Evolutionary conservation across 768 basidiomycete genomes (phyloP), one percentile per base, ranked within the genome.

Genomic region (Dictyophora rubrovolvata): DNA sequence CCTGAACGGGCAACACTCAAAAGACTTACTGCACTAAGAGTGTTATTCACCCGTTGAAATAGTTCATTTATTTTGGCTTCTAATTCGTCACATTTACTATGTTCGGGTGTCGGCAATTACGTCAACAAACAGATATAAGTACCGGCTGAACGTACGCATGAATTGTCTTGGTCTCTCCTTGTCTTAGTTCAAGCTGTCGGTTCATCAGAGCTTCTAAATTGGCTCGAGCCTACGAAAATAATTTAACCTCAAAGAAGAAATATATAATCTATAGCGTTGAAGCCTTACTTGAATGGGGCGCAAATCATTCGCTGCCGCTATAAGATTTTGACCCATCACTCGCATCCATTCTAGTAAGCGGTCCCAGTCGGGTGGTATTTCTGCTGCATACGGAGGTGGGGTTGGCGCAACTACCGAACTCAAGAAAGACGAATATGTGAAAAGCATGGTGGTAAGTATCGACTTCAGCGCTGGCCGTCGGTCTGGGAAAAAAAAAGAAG

Each of bases 261-360:
- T n/a, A n/a, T n/a, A 18, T 20, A 28, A 61, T 42, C 53, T 35
- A n/a, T 28, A 22, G 42, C 48, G 35, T 49, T 16, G 50, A 56
- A 48, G 62, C 67, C 71, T 11, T 22, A 85, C 90, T 79, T 94
- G 92, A 5, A 93, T 87, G 0, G 91, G 92, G 22, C 93, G 81
- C 54, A 94, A 72, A 65, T 93, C 91, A 66, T 95, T 95, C 37
- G 88, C 89, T 17, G 89, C 87, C 14, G 86, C 88, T 82, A 93
- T 89, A 59, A 95, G 78, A 69, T 94, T 95, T 69, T 90, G 87
- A 7, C 83, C 83, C 55, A 92, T 79, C 1, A 88, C 75, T 11
- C 79, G 83, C 55, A 93, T 86, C 87, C 91, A 91, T 66, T 90
- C 87, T 1, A 87, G 75, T 56, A 86, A 81, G 53, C 80, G 74